These are phyloP conservation scores for Taiwanofungus camphoratus DNA, from an alignment of 1,284 basidiomycete species.

Conservation along the genomic window DNA sequence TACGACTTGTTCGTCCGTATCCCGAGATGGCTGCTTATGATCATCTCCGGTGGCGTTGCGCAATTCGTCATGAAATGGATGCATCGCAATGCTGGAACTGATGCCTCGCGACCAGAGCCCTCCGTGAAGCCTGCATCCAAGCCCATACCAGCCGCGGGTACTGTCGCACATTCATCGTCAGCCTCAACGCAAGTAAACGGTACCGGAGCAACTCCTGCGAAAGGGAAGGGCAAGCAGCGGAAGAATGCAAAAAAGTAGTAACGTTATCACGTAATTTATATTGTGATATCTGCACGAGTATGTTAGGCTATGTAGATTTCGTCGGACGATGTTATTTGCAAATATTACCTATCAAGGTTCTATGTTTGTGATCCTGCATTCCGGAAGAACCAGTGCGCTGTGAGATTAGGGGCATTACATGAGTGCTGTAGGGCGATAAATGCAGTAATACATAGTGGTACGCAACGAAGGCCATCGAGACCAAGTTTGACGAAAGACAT, in stretches of 20 bases:
- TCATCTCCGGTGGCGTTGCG: conserved; percentile 51
- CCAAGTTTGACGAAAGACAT: neutral
- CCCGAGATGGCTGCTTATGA: conserved; percentile 55
- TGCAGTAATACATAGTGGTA: neutral
- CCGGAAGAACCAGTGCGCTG: neutral
- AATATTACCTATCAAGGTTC: too few species aligned
- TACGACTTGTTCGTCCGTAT: conserved; percentile 46
- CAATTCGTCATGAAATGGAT: conserved; percentile 53
- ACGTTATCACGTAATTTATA: conserved; percentile 9
- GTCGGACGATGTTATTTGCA: too few species aligned
- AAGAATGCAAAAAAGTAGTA: conserved; percentile 19
- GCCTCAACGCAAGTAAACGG: conserved; percentile 5
- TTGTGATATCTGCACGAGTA: neutral
- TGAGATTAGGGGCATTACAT: conserved; percentile 1
- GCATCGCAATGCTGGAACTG: conserved; percentile 31
- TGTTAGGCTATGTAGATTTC: neutral
- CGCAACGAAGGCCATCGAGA: neutral
- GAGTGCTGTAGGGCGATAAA: neutral
- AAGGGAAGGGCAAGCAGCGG: conserved; percentile 23
- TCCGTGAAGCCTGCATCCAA: neutral
- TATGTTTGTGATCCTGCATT: too few species aligned
- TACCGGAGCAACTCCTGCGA: conserved; percentile 16
- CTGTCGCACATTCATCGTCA: neutral
- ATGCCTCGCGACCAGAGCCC: conserved; percentile 7
- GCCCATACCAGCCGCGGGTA: neutral